Evolutionary conservation across 192 early-diverging fungal genomes (phyloP).

Genomic region (Pilobolus umbonatus): DNA sequence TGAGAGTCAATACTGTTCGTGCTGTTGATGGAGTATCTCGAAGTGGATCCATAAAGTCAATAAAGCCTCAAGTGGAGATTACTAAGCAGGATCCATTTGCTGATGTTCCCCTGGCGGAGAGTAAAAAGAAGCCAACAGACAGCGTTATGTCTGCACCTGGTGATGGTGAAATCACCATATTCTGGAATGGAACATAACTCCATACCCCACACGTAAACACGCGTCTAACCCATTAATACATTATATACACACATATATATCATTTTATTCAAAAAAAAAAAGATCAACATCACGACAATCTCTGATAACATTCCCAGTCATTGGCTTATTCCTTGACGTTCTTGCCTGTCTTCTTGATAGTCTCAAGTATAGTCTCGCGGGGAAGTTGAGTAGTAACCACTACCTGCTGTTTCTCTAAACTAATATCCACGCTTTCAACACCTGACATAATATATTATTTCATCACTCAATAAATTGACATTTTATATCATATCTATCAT

Average conservation of each 20-base stretch:
- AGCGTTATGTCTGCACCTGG: slow-evolving; percentile 26
- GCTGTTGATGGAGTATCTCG: slow-evolving; percentile 12
- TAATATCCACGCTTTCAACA: background rate
- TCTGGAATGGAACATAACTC: slow-evolving; percentile 26
- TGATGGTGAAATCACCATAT: slow-evolving; percentile 38
- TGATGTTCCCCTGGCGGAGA: no score
- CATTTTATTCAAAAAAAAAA: no score
- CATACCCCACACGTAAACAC: no score
- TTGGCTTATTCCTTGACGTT: slow-evolving; percentile 15
- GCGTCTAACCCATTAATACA: background rate
- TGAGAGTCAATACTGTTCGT: slow-evolving; percentile 34
- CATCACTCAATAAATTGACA: background rate
- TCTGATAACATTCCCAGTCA: no score
- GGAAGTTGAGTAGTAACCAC: background rate
- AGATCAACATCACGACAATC: no score
- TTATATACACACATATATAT: background rate
- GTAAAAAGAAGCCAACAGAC: slow-evolving; percentile 14
- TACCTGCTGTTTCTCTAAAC: slow-evolving; percentile 12
- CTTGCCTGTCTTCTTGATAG: slow-evolving; percentile 20
- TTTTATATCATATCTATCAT: background rate
- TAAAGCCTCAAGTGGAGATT: slow-evolving; percentile 11
- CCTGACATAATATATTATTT: background rate
- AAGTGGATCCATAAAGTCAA: slow-evolving; percentile 18
- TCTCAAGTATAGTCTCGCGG: slow-evolving; percentile 1
- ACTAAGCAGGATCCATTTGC: background rate